Evolutionary conservation across 2,329 filamentous ascomycete species (phyloP).

Genomic region (Pseudogymnoascus sp.): DNA sequence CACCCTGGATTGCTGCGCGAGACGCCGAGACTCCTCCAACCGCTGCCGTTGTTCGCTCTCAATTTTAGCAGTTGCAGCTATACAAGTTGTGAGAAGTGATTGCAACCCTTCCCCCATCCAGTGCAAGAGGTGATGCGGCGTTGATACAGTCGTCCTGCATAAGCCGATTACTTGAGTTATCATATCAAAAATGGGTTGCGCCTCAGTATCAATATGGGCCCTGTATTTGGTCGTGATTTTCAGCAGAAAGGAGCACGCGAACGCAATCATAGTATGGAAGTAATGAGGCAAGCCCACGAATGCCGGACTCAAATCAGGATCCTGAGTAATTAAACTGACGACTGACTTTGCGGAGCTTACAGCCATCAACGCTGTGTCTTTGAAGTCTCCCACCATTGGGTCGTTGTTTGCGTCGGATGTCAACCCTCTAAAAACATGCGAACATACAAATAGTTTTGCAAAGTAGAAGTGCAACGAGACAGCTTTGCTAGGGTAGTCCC

Average conservation of each 20-base stretch:
- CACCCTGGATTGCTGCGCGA: not conserved
- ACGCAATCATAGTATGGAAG: conserved; percentile 30
- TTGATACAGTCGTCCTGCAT: not conserved
- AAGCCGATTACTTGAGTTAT: not conserved
- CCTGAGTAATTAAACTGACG: conserved; percentile 26
- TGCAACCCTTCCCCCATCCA: not conserved
- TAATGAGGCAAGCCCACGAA: conserved; percentile 29
- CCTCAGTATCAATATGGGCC: conserved; percentile 29
- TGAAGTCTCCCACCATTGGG: conserved; percentile 8
- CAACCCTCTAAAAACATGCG: conserved; percentile 17
- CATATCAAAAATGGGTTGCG: not conserved
- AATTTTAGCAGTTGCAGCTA: not conserved
- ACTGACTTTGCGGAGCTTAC: conserved; percentile 18
- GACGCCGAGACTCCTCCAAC: not conserved
- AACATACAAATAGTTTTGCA: conserved; percentile 30
- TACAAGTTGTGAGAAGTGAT: not conserved
- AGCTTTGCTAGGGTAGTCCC: conserved; percentile 13
- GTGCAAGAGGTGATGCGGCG: not conserved
- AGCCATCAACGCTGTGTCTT: conserved; percentile 3
- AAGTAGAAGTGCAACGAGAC: conserved; percentile 21
- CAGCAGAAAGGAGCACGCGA: conserved; percentile 29
- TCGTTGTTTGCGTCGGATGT: not conserved
- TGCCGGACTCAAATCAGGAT: conserved; percentile 24
- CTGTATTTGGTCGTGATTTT: conserved; percentile 29
- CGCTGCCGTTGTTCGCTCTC: not conserved